A percentile compares a stretch with the other conserved stretches of the same genome.
Evolutionary conservation across 306 rosid species (phyloP).

Genomic region (Pueraria montana): DNA sequence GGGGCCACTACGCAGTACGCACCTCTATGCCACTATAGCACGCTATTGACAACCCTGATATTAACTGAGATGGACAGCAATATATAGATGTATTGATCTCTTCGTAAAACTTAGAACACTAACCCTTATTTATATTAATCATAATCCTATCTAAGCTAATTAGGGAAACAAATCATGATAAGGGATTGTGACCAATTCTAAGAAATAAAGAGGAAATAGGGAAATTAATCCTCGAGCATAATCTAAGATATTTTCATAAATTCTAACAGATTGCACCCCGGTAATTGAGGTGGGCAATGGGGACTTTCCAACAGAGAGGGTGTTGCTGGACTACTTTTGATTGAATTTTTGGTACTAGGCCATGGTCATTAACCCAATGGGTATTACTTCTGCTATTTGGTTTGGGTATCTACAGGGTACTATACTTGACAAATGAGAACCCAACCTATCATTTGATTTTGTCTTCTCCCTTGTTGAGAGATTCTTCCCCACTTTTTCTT

Average conservation of each 20-base stretch:
- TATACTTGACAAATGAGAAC: conserved; percentile 10
- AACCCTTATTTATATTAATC: background rate
- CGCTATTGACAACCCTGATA: background rate
- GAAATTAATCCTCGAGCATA: background rate
- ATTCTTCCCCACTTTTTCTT: background rate
- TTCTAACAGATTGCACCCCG: background rate
- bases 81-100: background rate
- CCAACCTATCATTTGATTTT: background rate
- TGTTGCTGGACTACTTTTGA: too few species aligned
- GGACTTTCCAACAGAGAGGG: conserved; percentile 2
- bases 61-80: background rate
- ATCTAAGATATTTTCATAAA: conserved; percentile 1
- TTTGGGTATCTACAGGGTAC: background rate
- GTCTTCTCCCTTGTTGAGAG: conserved; percentile 16
- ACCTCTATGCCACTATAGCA: background rate
- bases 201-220: background rate
- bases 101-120: background rate
- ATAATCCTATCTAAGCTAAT: background rate
- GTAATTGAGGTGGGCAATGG: background rate
- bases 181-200: background rate
- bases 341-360: conserved; percentile 17
- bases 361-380: conserved; percentile 18
- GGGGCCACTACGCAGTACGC: background rate
- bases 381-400: background rate
- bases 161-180: background rate